phyloP scores from a whole-genome alignment of 371 early-diverging fungal species.

The Antonospora locustae region DNA sequence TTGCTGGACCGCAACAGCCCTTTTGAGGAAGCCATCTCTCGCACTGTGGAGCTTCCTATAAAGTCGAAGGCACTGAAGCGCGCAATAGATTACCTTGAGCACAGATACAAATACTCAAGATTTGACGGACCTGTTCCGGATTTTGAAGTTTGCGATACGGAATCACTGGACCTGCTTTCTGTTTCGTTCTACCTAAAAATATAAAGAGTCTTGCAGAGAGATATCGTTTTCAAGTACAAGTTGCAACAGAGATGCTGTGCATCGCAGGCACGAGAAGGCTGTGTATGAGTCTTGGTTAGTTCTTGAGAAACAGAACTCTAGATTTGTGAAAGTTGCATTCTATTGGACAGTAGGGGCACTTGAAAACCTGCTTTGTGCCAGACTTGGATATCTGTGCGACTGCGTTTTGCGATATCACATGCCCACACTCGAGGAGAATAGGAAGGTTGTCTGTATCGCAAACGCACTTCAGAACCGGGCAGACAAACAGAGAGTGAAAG shows the following conservation, averaged over 20 bases:
- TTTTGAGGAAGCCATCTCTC: slow-evolving; percentile 25
- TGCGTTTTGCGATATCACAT: slow-evolving; percentile 77
- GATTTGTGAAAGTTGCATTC: slow-evolving; percentile 55
- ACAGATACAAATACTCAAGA: slow-evolving; percentile 22
- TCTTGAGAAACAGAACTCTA: not conserved
- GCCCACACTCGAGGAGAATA: slow-evolving; percentile 88
- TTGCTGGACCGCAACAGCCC: slow-evolving; percentile 17
- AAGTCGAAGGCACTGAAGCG: slow-evolving; percentile 25
- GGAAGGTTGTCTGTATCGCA: slow-evolving; percentile 70
- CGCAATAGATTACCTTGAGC: slow-evolving; percentile 47
- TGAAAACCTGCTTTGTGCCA: slow-evolving; percentile 56
- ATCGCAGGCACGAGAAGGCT: not conserved
- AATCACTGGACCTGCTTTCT: slow-evolving; percentile 51
- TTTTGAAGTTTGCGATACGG: slow-evolving; percentile 46
- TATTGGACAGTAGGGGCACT: slow-evolving; percentile 84
- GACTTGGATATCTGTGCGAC: slow-evolving; percentile 62
- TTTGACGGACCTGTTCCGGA: slow-evolving; percentile 28
- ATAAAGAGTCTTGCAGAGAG: slow-evolving; percentile 5
- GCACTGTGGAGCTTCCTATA: slow-evolving; percentile 39
- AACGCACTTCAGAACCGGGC: slow-evolving; percentile 84
- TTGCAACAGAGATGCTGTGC: not conserved
- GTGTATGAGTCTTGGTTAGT: not conserved
- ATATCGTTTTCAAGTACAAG: not conserved
- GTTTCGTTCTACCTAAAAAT: slow-evolving; percentile 51
- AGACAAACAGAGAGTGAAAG: slow-evolving; percentile 77